phyloP scores from a whole-genome alignment of 2,329 filamentous ascomycete species.

The Calonectria honghensis region DNA sequence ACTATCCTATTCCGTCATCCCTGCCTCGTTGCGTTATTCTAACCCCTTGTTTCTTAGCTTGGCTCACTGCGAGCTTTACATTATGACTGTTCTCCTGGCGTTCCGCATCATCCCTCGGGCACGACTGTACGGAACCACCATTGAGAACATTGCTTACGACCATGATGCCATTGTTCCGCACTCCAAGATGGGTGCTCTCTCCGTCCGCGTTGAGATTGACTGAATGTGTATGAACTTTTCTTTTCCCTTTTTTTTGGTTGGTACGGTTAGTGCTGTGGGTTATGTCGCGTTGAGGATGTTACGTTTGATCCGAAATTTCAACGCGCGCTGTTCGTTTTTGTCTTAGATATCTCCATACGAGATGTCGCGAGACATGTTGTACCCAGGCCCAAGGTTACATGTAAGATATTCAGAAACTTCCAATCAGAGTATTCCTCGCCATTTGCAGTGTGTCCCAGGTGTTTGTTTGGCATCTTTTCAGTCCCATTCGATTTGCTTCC shows the following conservation, averaged over 20 bases:
- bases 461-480: neutral
- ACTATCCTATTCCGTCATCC: accelerated
- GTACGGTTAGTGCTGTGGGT: neutral
- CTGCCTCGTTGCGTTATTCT: neutral
- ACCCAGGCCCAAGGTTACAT: neutral
- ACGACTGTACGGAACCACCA: conserved; percentile 41
- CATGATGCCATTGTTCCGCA: conserved; percentile 49
- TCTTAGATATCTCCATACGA: neutral
- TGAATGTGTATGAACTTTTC: neutral
- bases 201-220: conserved; percentile 38
- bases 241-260: neutral
- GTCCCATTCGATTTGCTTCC: neutral
- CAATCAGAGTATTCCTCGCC: neutral
- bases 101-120: conserved; percentile 46
- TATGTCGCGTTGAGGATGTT: neutral
- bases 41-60: conserved; percentile 22
- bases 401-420: neutral
- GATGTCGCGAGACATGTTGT: neutral
- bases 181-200: conserved; percentile 47
- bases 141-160: conserved; percentile 48
- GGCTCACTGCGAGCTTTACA: conserved; percentile 49
- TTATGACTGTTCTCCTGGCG: conserved; percentile 43
- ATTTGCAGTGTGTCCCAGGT: neutral
- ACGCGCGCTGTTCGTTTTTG: neutral
- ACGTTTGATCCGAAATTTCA: neutral